Conservation (phyloP, 2,329 filamentous ascomycete species). For the Didymella exigua region DNA sequence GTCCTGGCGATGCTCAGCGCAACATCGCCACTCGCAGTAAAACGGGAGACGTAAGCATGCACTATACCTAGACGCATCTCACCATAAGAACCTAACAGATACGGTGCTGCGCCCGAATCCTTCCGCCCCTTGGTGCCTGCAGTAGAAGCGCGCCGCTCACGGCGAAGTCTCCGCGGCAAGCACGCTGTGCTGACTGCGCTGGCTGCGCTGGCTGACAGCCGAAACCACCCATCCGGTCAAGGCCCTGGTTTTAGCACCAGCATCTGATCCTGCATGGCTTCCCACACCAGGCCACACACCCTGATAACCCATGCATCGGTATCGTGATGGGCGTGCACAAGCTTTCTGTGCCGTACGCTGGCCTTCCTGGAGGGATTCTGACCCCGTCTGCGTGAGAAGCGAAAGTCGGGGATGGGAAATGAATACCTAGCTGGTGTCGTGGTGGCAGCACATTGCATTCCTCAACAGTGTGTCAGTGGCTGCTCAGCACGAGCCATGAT, state of each 20-base stretch:
- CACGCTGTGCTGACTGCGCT: not conserved
- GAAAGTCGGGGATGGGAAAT: not conserved
- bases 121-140: conserved; percentile 13
- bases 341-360: conserved; percentile 1
- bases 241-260: not conserved
- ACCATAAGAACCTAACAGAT: conserved; percentile 2
- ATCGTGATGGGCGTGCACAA: not conserved
- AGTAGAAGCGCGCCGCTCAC: not conserved
- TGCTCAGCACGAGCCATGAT: conserved; percentile 5
- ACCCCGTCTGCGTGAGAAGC: not conserved
- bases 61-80: not conserved
- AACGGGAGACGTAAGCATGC: not conserved
- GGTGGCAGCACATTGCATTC: conserved; percentile 5
- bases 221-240: conserved; percentile 1
- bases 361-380: not conserved
- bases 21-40: not conserved
- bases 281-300: not conserved
- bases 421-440: not conserved
- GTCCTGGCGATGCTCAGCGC: not conserved
- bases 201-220: conserved; percentile 8
- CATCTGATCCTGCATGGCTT: conserved; percentile 12
- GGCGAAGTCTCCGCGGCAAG: not conserved
- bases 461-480: conserved; percentile 1
- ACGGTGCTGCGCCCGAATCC: conserved; percentile 6
- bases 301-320: conserved; percentile 1